phyloP scores from a whole-genome alignment of 2,329 filamentous ascomycete genomes.

The Colletotrichum endophyticum region DNA sequence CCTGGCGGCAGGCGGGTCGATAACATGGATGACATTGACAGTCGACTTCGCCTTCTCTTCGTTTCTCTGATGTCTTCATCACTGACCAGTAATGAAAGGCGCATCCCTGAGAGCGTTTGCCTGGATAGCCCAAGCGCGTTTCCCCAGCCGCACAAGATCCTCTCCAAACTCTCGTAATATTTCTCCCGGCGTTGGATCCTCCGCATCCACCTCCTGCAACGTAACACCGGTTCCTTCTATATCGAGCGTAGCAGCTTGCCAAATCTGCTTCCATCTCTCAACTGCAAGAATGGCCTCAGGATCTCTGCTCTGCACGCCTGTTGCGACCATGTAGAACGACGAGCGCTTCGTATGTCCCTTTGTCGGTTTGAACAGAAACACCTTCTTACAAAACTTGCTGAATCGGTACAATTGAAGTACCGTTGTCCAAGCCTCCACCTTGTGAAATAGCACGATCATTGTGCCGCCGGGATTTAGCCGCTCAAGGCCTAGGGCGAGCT shows the following conservation, averaged over 20 bases:
- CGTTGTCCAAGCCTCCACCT: conserved; percentile 44
- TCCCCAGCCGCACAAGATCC: not conserved
- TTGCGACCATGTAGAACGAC: conserved; percentile 60
- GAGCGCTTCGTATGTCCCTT: conserved; percentile 43
- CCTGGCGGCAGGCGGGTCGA: too few species aligned
- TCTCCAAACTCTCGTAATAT: not conserved
- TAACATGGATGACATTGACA: too few species aligned
- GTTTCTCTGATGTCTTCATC: not conserved
- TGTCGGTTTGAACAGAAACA: conserved; percentile 50
- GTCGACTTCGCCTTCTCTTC: too few species aligned
- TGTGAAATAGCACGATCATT: conserved; percentile 57
- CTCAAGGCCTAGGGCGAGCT: not conserved
- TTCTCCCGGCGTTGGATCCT: not conserved
- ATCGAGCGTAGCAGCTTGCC: conserved; percentile 43
- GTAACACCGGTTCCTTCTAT: conserved; percentile 11
- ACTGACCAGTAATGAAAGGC: not conserved
- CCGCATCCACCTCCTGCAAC: not conserved
- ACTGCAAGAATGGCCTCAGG: conserved; percentile 39
- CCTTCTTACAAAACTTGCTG: conserved; percentile 38
- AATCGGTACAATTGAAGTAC: conserved; percentile 43
- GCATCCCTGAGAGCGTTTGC: not conserved
- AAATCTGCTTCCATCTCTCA: conserved; percentile 44
- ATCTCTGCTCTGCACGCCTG: conserved; percentile 36
- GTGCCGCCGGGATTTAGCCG: conserved; percentile 48
- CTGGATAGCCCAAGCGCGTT: not conserved